These are phyloP conservation scores for Theobroma grandiflorum DNA, from an alignment of 441 rosid genomes.

Conservation along the genomic window DNA sequence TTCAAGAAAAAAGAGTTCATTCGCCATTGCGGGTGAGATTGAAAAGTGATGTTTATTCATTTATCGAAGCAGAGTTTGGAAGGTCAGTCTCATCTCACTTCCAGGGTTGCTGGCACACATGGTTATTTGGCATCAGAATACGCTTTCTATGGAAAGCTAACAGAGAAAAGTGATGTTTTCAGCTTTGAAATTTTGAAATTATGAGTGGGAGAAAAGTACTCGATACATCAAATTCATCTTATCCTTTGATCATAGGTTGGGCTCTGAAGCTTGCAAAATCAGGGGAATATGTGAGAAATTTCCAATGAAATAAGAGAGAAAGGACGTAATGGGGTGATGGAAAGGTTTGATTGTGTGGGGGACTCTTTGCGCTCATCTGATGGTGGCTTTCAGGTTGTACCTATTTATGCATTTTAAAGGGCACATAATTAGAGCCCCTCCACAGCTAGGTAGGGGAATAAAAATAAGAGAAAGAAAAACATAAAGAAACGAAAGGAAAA, in stretches of 20 bases:
- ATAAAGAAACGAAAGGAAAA: too few species aligned
- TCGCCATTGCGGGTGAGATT: too few species aligned
- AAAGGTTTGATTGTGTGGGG: conserved; percentile 72
- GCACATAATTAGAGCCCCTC: too few species aligned
- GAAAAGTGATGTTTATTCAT: too few species aligned
- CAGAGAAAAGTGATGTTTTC: conserved; percentile 66
- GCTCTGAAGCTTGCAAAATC: conserved; percentile 56
- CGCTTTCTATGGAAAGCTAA: conserved; percentile 61
- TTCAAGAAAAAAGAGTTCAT: too few species aligned
- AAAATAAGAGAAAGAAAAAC: too few species aligned
- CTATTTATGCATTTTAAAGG: too few species aligned
- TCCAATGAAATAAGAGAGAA: conserved; percentile 51
- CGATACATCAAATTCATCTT: conserved; percentile 44
- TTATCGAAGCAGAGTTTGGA: conserved; percentile 59
- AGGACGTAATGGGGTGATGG: conserved; percentile 61
- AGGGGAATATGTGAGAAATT: conserved; percentile 41
- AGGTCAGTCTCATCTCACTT: conserved; percentile 64
- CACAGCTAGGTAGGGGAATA: too few species aligned
- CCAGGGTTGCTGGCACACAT: conserved; percentile 68
- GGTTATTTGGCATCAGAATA: conserved; percentile 70
- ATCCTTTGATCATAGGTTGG: conserved; percentile 63
- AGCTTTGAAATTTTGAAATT: conserved; percentile 66
- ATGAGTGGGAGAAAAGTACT: conserved; percentile 65
- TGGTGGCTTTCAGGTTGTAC: conserved; percentile 52
- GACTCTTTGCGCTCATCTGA: conserved; percentile 66